phyloP scores from a whole-genome alignment of 768 basidiomycete species.

The Amanita pseudoporphyria region DNA sequence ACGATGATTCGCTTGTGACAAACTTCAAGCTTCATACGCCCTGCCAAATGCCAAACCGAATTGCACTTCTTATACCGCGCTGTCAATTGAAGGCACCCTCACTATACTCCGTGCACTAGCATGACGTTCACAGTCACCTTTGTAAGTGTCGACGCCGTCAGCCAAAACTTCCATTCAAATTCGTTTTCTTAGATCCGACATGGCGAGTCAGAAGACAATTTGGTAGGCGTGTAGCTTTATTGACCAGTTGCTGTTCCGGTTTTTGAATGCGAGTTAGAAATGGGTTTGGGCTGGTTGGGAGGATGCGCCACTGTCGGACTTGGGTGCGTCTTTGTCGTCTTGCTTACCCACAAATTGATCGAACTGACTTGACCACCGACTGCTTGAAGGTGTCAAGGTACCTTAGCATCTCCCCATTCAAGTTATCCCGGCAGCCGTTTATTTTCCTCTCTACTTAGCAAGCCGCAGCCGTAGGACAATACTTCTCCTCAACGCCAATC shows the following conservation, averaged over 20 bases:
- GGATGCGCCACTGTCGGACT: conserved; percentile 63
- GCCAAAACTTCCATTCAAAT: conserved; percentile 1
- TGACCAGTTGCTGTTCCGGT: neutral
- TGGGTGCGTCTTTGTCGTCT: conserved; percentile 35
- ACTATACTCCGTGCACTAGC: too few relatives aligned
- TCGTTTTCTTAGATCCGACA: conserved; percentile 42
- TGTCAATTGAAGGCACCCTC: too few relatives aligned
- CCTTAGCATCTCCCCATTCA: conserved; percentile 1
- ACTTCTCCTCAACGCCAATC: conserved; percentile 36
- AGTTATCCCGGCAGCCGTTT: neutral
- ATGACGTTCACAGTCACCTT: conserved; percentile 17
- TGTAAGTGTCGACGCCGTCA: conserved; percentile 16
- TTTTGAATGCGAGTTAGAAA: conserved; percentile 17
- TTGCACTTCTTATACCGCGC: too few relatives aligned
- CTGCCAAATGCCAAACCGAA: too few relatives aligned
- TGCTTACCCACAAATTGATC: conserved; percentile 4
- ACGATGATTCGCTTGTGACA: too few relatives aligned
- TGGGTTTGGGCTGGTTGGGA: conserved; percentile 69
- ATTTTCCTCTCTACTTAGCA: conserved; percentile 28
- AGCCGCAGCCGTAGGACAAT: conserved; percentile 50
- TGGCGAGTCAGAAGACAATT: conserved; percentile 64
- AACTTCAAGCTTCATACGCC: too few relatives aligned
- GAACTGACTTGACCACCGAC: neutral
- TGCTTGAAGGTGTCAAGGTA: conserved; percentile 18
- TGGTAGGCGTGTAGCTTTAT: conserved; percentile 25